Conservation (phyloP, 139 green algal genomes). For the Haematococcus lacustris region DNA sequence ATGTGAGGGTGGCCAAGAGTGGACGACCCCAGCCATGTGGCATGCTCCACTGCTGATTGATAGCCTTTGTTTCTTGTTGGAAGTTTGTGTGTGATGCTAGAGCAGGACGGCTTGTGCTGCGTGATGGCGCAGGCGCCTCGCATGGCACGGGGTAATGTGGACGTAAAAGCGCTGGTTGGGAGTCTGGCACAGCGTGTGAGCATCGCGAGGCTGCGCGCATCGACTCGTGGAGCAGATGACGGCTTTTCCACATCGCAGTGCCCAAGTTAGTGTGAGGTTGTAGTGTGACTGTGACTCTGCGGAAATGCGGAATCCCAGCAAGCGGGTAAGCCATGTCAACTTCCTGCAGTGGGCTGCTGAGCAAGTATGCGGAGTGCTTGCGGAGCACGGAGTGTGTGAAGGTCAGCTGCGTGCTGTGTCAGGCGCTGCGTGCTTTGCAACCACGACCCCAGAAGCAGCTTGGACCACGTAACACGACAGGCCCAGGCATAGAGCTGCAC, state of each 20-base stretch:
- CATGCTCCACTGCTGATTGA: too few species aligned
- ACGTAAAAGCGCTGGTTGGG: background rate
- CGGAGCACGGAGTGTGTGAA: slow-evolving; percentile 57
- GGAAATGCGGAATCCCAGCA: background rate
- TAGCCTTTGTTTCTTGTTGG: too few species aligned
- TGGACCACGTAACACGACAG: background rate
- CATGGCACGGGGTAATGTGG: background rate
- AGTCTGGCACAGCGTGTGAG: too few species aligned
- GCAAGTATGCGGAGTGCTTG: too few species aligned
- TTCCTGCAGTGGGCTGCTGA: slow-evolving; percentile 64
- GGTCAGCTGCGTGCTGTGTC: slow-evolving; percentile 22
- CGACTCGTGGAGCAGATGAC: background rate
- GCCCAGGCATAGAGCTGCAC: background rate
- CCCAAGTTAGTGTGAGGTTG: too few species aligned
- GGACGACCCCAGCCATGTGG: too few species aligned
- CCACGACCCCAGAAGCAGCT: background rate
- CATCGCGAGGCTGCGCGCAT: background rate
- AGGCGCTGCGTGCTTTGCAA: background rate
- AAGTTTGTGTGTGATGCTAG: too few species aligned
- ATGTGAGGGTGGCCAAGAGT: too few species aligned
- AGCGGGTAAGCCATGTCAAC: slow-evolving; percentile 47
- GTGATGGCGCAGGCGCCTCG: background rate
- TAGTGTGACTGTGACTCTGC: too few species aligned
- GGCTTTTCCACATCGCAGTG: background rate
- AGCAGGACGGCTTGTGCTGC: too few species aligned